A percentile compares a stretch with the other conserved stretches of the same genome.
Conservation (phyloP, 2,329 filamentous ascomycete genomes). For the Tolypocladium sp. region DNA sequence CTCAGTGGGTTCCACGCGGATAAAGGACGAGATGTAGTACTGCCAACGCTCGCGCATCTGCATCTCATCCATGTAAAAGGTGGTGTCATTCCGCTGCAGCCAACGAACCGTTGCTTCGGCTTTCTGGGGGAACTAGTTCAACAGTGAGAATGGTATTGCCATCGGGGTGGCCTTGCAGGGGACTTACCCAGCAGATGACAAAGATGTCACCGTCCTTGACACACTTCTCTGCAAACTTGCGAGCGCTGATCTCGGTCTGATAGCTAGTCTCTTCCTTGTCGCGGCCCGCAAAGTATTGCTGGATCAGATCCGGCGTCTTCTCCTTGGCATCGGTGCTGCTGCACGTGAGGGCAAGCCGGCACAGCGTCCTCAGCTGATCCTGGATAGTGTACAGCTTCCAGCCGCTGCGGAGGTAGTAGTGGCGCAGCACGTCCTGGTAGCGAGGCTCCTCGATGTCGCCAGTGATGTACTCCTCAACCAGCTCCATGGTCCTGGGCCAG, state of each 20-base stretch:
- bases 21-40: constrained; percentile 90
- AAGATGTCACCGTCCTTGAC: constrained; percentile 91
- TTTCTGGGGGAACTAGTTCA: constrained; percentile 52
- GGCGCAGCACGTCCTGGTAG: constrained; percentile 83
- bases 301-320: constrained; percentile 83
- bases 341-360: constrained; percentile 73
- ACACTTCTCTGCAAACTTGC: constrained; percentile 86
- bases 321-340: constrained; percentile 83
- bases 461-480: constrained; percentile 80
- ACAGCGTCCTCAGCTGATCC: constrained; percentile 74
- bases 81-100: constrained; percentile 58
- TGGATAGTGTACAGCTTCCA: constrained; percentile 93
- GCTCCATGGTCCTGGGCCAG: constrained; percentile 75
- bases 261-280: constrained; percentile 80
- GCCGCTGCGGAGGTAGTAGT: constrained; percentile 82
- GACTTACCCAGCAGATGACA: constrained; percentile 79
- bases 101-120: constrained; percentile 64
- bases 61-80: constrained; percentile 84
- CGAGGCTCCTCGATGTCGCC: constrained; percentile 73
- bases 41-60: constrained; percentile 79
- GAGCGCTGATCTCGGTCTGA: constrained; percentile 79
- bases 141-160: neutral
- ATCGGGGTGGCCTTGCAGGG: neutral
- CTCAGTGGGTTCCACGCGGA: constrained; percentile 81
- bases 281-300: constrained; percentile 75